phyloP scores from a whole-genome alignment of 495 filamentous ascomycete species.

The Articulospora tetracladia region DNA sequence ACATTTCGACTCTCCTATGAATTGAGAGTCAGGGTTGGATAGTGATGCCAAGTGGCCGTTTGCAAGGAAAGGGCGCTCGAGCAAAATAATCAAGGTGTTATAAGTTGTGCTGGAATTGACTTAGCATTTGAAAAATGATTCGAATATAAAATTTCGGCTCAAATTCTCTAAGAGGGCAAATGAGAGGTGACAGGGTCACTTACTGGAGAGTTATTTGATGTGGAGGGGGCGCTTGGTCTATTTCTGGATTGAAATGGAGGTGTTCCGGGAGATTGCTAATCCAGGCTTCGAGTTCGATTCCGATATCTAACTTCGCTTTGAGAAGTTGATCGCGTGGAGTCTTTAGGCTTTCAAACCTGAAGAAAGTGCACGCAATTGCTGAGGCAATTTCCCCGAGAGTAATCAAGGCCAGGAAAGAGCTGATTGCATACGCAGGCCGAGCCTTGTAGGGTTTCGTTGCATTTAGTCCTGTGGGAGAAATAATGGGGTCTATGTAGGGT shows the following conservation, averaged over 20 bases:
- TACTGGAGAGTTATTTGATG: neutral
- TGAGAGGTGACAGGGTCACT: neutral
- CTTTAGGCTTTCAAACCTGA: neutral
- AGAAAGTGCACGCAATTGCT: neutral
- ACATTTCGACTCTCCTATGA: neutral
- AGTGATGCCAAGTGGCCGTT: slow-evolving; percentile 18
- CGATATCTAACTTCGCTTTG: neutral
- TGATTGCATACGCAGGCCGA: neutral
- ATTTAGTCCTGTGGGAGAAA: neutral
- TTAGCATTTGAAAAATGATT: neutral
- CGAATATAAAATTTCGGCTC: no score
- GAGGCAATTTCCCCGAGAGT: neutral
- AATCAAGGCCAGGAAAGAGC: neutral
- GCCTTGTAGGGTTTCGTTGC: neutral
- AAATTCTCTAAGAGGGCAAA: no score
- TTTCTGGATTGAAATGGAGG: neutral
- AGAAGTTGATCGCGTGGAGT: no score
- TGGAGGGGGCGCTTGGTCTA: neutral
- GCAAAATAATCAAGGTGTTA: slow-evolving; percentile 22
- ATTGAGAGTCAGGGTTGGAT: slow-evolving; percentile 14
- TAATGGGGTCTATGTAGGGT: slow-evolving; percentile 25
- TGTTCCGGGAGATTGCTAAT: neutral
- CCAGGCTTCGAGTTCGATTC: neutral
- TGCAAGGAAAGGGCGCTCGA: slow-evolving; percentile 16
- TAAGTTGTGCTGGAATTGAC: slow-evolving; percentile 4